These are phyloP conservation scores for Moricandia arvensis DNA, from an alignment of 345 rosid genomes.

Conservation along the genomic window DNA sequence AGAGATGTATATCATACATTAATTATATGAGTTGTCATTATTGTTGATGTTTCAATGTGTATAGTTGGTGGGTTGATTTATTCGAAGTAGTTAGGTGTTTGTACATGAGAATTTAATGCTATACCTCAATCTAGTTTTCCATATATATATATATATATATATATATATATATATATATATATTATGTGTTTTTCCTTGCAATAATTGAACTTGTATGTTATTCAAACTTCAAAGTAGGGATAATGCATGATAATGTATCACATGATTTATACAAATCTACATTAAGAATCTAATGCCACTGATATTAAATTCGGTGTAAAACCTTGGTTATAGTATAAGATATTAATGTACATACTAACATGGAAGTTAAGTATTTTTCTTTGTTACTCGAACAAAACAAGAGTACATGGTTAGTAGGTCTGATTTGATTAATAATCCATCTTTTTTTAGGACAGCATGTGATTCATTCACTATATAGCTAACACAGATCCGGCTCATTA, in stretches of 20 bases:
- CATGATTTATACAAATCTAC: no score
- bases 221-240: no score
- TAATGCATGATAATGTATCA: no score
- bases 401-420: no score
- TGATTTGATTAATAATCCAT: background rate
- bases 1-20: background rate
- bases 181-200: no score
- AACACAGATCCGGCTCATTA: constrained; percentile 24
- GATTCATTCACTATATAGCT: constrained; percentile 2
- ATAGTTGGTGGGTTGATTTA: constrained; percentile 33
- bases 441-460: constrained; percentile 4
- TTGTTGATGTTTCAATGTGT: constrained; percentile 20
- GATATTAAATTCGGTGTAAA: no score
- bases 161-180: background rate
- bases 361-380: no score
- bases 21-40: constrained; percentile 31
- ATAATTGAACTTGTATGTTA: no score
- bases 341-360: no score
- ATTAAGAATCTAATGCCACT: no score
- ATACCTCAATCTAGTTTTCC: background rate
- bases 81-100: constrained; percentile 26
- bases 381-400: no score
- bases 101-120: constrained; percentile 27
- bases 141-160: background rate
- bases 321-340: no score